Evolutionary conservation across 163 green algal species (phyloP).

Genomic region (Prototheca cutis): DNA sequence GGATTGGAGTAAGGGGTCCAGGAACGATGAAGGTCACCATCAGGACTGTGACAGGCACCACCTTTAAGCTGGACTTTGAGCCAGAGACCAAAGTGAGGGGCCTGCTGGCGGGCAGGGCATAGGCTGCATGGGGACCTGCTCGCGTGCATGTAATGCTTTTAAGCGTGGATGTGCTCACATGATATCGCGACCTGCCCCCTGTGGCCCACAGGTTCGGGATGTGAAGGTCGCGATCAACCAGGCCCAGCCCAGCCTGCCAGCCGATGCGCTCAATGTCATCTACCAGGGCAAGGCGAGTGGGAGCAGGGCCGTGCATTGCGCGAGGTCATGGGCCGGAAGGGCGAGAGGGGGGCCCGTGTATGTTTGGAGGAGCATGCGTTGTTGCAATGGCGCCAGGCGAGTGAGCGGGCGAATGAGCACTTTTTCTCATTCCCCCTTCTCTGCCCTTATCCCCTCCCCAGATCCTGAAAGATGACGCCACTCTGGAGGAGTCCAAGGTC

Average conservation of each 20-base stretch:
- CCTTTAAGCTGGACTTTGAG: conserved; percentile 71
- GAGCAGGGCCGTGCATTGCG: background rate
- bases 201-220: conserved; percentile 45
- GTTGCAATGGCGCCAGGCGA: too few species aligned
- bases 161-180: too few species aligned
- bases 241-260: conserved; percentile 40
- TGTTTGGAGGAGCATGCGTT: too few species aligned
- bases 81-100: conserved; percentile 47
- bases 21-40: conserved; percentile 77
- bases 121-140: too few species aligned
- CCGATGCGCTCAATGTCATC: conserved; percentile 68
- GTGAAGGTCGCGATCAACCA: conserved; percentile 71
- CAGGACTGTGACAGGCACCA: conserved; percentile 66
- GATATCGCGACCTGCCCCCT: too few species aligned
- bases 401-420: too few species aligned
- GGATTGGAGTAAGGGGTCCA: too few species aligned
- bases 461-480: conserved; percentile 69
- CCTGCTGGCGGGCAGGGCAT: too few species aligned
- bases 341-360: too few species aligned
- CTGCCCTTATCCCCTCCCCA: too few species aligned
- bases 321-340: background rate
- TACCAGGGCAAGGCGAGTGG: conserved; percentile 82
- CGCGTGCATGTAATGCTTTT: too few species aligned
- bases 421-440: too few species aligned
- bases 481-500: conserved; percentile 60